Percentiles rank a stretch among this genome's conserved stretches.
phyloP scores from a whole-genome alignment of 1,284 basidiomycete species.

The Cerrena zonata region DNA sequence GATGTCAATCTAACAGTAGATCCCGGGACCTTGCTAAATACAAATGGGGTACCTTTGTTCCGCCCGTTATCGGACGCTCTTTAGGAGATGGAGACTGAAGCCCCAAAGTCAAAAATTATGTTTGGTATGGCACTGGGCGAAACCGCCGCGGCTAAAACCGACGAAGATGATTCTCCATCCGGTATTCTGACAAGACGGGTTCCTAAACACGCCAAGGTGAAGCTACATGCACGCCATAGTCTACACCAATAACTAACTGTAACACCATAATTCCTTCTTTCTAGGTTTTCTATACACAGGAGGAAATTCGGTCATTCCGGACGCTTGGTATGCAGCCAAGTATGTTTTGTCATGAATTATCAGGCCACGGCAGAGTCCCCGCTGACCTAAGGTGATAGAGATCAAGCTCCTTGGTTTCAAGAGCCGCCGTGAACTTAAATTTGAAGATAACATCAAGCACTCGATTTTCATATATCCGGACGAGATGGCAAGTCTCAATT shows the following conservation, averaged over 20 bases:
- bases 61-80: neutral
- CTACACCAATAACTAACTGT: neutral
- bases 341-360: conserved; percentile 29
- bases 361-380: conserved; percentile 1
- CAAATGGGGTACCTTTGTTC: neutral
- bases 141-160: conserved; percentile 38
- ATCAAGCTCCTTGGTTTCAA: conserved; percentile 88
- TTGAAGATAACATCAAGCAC: conserved; percentile 90
- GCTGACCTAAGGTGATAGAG: conserved; percentile 23
- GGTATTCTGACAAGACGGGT: conserved; percentile 33
- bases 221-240: conserved; percentile 12
- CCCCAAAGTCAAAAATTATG: conserved; percentile 50
- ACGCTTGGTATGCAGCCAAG: conserved; percentile 73
- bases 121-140: conserved; percentile 60
- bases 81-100: conserved; percentile 45
- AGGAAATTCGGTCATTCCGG: conserved; percentile 78
- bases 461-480: conserved; percentile 90
- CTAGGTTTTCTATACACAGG: conserved; percentile 67
- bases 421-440: conserved; percentile 56
- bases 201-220: conserved; percentile 45
- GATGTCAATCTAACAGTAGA: too few relatives aligned
- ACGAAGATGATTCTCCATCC: conserved; percentile 32
- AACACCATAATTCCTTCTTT: neutral
- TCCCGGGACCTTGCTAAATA: too few relatives aligned
- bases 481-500: conserved; percentile 59